A percentile compares a stretch with the other conserved stretches of the same genome.
Conservation (phyloP, 805 yeast genomes). For the Starmerella floricola region DNA sequence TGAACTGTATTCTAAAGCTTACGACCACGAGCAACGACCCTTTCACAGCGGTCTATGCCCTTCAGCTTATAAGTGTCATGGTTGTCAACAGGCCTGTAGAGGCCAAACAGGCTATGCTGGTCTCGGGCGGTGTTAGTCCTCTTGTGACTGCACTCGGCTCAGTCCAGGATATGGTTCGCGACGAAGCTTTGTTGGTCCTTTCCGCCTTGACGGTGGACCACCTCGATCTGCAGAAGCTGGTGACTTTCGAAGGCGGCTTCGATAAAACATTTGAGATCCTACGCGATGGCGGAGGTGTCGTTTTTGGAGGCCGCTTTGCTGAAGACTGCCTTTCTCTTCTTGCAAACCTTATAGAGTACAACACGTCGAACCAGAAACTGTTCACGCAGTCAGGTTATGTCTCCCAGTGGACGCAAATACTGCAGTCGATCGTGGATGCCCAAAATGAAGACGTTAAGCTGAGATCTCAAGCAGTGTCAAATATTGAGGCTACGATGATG, state of each 20-base stretch:
- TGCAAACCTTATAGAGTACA: slow-evolving; percentile 60
- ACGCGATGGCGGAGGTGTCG: slow-evolving; percentile 74
- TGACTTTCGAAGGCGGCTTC: slow-evolving; percentile 89
- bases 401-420: slow-evolving; percentile 47
- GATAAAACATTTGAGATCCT: slow-evolving; percentile 70
- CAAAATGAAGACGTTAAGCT: slow-evolving; percentile 41
- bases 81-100: slow-evolving; percentile 61
- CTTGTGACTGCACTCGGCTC: slow-evolving; percentile 54
- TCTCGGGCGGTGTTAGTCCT: slow-evolving; percentile 70
- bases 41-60: slow-evolving; percentile 64
- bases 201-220: slow-evolving; percentile 73
- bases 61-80: slow-evolving; percentile 76
- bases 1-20: slow-evolving; percentile 40
- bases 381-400: slow-evolving; percentile 78
- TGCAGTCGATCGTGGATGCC: slow-evolving; percentile 35
- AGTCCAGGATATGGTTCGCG: slow-evolving; percentile 71
- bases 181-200: slow-evolving; percentile 68
- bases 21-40: slow-evolving; percentile 44
- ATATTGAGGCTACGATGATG: slow-evolving; percentile 55
- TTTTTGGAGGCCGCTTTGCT: slow-evolving; percentile 85
- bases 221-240: slow-evolving; percentile 76
- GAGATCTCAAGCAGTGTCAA: slow-evolving; percentile 52
- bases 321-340: slow-evolving; percentile 77
- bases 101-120: slow-evolving; percentile 60
- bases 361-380: slow-evolving; percentile 78